Conservation (phyloP, 495 filamentous ascomycete species). For the Stereocaulon alpinum region DNA sequence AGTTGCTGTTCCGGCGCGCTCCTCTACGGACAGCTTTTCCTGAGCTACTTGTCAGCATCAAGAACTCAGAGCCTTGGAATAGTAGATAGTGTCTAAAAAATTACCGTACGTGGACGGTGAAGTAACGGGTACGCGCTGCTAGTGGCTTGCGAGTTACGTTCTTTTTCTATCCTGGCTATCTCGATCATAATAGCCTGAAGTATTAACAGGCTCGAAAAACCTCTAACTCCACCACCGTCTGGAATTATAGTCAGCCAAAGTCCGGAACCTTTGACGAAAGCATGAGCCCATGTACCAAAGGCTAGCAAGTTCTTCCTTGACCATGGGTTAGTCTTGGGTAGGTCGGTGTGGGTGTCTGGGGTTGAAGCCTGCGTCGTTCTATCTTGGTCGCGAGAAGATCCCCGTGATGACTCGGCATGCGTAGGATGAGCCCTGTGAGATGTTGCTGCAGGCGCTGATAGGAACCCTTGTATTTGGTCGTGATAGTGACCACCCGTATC, state of each 20-base stretch:
- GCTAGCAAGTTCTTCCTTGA: conserved; percentile 1
- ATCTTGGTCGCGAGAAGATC: not conserved
- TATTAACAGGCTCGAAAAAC: conserved; percentile 26
- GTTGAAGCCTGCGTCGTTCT: not conserved
- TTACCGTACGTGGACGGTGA: not conserved
- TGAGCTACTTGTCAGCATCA: not conserved
- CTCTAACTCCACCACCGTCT: conserved; percentile 28
- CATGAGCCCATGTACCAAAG: not conserved
- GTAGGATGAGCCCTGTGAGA: not conserved
- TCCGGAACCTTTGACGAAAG: not conserved
- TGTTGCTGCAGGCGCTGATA: not conserved
- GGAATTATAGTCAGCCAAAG: not conserved
- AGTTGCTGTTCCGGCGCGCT: not conserved
- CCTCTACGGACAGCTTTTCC: not conserved
- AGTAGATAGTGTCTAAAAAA: not conserved
- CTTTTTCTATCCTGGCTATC: conserved; percentile 9
- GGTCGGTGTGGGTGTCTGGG: not conserved
- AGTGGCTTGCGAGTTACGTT: not conserved
- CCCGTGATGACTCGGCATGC: not conserved
- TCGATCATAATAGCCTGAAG: conserved; percentile 20
- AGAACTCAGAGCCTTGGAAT: not conserved
- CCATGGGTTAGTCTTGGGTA: not conserved
- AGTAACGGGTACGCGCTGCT: conserved; percentile 5
- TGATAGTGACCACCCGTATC: not conserved
- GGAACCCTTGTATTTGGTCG: not conserved